Conservation (phyloP, 495 filamentous ascomycete species). For the Neurospora tetraspora region DNA sequence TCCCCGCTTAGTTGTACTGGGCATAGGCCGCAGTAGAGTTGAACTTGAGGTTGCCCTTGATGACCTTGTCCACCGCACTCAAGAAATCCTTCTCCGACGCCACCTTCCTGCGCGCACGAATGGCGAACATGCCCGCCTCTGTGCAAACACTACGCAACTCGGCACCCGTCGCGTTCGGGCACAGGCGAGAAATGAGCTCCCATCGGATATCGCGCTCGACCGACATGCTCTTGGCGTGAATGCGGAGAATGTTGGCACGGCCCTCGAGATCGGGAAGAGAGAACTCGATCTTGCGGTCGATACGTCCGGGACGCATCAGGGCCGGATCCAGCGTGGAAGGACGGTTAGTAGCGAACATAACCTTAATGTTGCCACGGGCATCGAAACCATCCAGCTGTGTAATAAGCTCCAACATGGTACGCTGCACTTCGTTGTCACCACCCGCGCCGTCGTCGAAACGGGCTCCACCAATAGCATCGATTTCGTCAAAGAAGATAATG, state of each 20-base stretch:
- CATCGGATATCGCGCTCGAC: constrained; percentile 97
- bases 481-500: constrained; percentile 99
- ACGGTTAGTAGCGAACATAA: constrained; percentile 99
- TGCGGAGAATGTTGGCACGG: constrained; percentile 91
- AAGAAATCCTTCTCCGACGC: constrained; percentile 99
- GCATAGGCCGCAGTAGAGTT: constrained; percentile 98
- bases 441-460: constrained; percentile 97
- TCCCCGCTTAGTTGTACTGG: constrained; percentile 78
- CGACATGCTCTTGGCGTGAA: constrained; percentile 99
- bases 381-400: constrained; percentile 98
- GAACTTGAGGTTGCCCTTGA: constrained; percentile 98
- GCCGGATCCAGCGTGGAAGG: constrained; percentile 94
- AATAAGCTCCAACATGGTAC: constrained; percentile 97
- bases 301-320: constrained; percentile 93
- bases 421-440: constrained; percentile 98
- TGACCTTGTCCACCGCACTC: constrained; percentile 96
- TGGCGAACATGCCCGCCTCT: constrained; percentile 99
- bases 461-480: constrained; percentile 95
- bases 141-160: constrained; percentile 93
- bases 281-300: constrained; percentile 98
- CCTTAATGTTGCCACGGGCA: constrained; percentile 95
- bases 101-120: constrained; percentile 92
- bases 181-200: constrained; percentile 93
- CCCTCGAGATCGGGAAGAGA: constrained; percentile 93
- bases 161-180: constrained; percentile 93